Evolutionary conservation across 164 flowering plant genomes (phyloP).

Genomic region (Liriodendron chinense): DNA sequence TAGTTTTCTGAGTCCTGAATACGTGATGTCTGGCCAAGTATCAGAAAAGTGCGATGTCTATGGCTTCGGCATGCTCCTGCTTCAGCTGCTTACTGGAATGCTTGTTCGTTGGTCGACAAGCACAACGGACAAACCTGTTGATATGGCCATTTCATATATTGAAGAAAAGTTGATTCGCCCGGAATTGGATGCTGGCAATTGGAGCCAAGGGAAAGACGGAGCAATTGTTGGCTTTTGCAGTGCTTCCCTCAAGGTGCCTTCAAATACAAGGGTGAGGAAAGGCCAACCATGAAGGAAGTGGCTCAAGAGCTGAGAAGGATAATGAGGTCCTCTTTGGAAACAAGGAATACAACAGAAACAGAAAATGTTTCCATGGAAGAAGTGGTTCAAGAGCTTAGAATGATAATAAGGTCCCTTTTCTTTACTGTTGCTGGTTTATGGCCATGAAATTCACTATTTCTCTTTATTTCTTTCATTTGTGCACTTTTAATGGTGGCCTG

Average conservation of each 20-base stretch:
- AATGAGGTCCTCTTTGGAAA: neutral
- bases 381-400: no score
- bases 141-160: neutral
- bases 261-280: neutral
- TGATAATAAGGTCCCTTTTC: no score
- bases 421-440: no score
- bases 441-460: no score
- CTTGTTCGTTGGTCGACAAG: no score
- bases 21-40: constrained; percentile 43
- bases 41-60: constrained; percentile 70
- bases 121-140: constrained; percentile 35
- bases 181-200: neutral
- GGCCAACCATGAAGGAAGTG: constrained; percentile 4
- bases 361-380: no score
- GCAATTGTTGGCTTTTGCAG: neutral
- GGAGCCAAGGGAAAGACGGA: neutral
- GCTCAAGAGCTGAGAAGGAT: neutral
- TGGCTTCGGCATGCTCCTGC: constrained; percentile 54
- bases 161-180: neutral
- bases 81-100: constrained; percentile 61
- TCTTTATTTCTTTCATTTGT: no score
- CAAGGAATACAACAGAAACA: no score
- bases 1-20: no score
- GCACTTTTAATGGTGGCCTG: no score
- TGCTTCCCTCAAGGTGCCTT: constrained; percentile 3